Base-by-base conservation (phyloP, 2,329 filamentous ascomycete genomes). In the Passalora sequoiae region DNA sequence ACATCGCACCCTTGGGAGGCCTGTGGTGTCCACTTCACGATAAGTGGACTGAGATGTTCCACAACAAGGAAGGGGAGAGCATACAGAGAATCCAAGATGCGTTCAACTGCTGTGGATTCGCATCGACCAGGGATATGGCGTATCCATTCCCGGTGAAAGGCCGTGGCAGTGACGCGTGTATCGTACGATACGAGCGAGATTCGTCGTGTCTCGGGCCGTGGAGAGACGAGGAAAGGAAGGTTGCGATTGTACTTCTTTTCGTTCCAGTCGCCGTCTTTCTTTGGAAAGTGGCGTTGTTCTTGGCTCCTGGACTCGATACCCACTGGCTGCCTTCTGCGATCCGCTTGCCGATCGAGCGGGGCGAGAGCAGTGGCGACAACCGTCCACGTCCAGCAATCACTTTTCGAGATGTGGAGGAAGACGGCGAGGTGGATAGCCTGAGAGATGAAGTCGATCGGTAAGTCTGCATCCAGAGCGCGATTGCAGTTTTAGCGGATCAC, bases 51-150 rank as follows among this genome's bases (percentile, higher is more conserved):
- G 50, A 46, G 2, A 58, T 85, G 44, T 86, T 70, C 54, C 60
- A 51, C 0, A 53, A 56, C 0, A 77, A 80, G 47, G 68, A 84
- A 42, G 69, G 50, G 1, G 55, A 58, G 4, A 61, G 69, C 2
- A 74, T 87, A 44, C 67, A 71, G 30, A 62, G 65, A 2, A 81
- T 88, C 38, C 84, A 88, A 56, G 79, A 87, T 57, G 61, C 72
- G 0, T 73, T 85, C 22, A 59, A 74, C 6, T 88, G 84, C 66
- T 88, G 84, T 53, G 84, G 84, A 0, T 68, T 85, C 24, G 71
- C 71, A 43, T 73, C 69, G 4, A 59, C 77, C 20, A 62, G 59
- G 21, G 81, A 88, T 56, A 76, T 75, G 52, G 74, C 76, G 0
- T 86, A 74, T 68, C 84, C 83, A 0, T 85, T 84, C 46, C 69